Base-by-base conservation (phyloP, 768 basidiomycete species). In the Chalciporus pseudorubinellus region DNA sequence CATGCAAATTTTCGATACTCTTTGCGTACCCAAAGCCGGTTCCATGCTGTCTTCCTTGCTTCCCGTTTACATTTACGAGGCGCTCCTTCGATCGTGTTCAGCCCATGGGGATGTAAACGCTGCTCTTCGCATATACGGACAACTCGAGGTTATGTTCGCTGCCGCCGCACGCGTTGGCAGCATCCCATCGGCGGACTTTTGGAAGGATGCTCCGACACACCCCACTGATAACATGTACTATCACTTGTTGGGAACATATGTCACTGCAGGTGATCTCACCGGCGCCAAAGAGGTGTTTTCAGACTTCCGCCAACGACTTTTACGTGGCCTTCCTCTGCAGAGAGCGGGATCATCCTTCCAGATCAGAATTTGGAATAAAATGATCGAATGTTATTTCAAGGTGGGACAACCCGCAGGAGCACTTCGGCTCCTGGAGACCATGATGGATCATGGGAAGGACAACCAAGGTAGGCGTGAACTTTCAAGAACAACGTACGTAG, bases 371-470 rank as follows among this genome's bases (percentile, higher is more conserved):
- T 92, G 82, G 82, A 88, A 89, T 57, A 73, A 78, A 59, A 90
- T 92, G 85, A 82, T 94, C 31, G 76, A 82, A 43, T 77, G 83
- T 0, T 85, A 89, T 66, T 85, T 94, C 74, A 76, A 73, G 34
- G 77, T 73, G 34, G 83, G 83, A 1, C 69, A 82, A 45, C 77
- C 86, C 0, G 81, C 80, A 19, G 79, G 77, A 40, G 92, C 84
- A 9, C 60, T 92, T 10, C 80, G 67, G 20, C 66, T 93, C 3
- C 70, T 94, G 38, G 83, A 87, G 49, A 69, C 77, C 55, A 92
- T 93, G 87, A 71, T 92, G 66, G 74, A 79, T 50, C 71, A 78
- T 1, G 63, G 57, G 6, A 52, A 47, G 28, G 36, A 50, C 68
- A 8, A 56, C 34, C 43, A 54, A 59, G 50, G 60, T 65, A 19